Evolutionary conservation across 495 filamentous ascomycete genomes (phyloP), one percentile per base, ranked within the genome.

Genomic region (Articulospora tetracladia): DNA sequence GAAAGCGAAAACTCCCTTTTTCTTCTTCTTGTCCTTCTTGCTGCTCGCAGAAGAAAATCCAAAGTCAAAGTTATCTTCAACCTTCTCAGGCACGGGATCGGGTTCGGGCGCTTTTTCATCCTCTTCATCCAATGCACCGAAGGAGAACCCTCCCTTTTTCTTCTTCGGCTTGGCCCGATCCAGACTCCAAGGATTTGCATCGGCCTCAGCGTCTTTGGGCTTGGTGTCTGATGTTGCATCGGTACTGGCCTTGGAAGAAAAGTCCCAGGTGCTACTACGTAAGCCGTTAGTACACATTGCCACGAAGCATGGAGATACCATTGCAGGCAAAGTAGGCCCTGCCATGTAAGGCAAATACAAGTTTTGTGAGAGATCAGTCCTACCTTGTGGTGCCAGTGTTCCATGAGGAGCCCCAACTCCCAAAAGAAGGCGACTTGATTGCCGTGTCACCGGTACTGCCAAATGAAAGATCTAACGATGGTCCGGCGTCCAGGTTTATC

Each of bases 401-500:
- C 72, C 72, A 77, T 32, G 59, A 73, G 44, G 67, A 69, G 19
- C 72, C 70, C 75, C 74, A 78, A 10, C 69, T 62, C 61, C 73
- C 72, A 59, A 77, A 67, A 15, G 55, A 36, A 28, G 48, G 32
- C 3, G 61, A 46, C 23, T 63, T 65, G 11, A 58, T 58, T 12
- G 28, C 55, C 30, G 71, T 66, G 23, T 66, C 44, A 28, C 58
- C 66, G 4, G 58, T 62, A 49, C 54, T 60, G 48, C 61, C 65
- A 62, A 72, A 75, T 59, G 64, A 72, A 7, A 74, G 39, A 57
- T 75, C 73, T 20, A 74, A 54, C 20, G 70, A 71, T n/a, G 70
- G 68, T n/a, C 62, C 72, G 2, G 68, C 66, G 58, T 78, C 72
- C 32, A 82, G 61, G 53, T 80, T 80, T 64, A 81, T 77, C 4